Base-by-base conservation (phyloP, 2,329 filamentous ascomycete genomes). In the Lachnellula cervina region DNA sequence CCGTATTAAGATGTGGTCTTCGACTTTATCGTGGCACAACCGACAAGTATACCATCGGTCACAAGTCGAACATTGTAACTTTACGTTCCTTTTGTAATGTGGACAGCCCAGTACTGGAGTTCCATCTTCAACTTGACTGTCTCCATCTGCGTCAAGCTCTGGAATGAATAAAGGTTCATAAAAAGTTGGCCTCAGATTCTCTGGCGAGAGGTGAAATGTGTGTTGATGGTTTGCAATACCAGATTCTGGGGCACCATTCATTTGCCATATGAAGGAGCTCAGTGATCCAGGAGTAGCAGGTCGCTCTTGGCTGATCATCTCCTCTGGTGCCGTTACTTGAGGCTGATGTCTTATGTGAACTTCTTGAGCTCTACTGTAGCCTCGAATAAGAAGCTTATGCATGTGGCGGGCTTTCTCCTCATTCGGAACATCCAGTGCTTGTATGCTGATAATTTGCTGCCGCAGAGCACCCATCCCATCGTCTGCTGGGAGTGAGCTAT, bases 31-130 rank as follows among this genome's bases (percentile, higher is more conserved):
- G 68, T 99, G 94, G 68, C 94, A 99, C 68, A 97, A 87, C 17
- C 94, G 87, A 70, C 94, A 99, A 0, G 93, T 89, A 68, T 97
- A 95, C 94, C 94, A 99, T 66, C 82, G 86, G 64, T 87, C 83
- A 73, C 94, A 99, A 25, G 88, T 87, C 62, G 83, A 90, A 71
- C 94, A 99, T 73, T 99, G 92, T 35, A 97, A 76, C 72, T 97
- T 97, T 64, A 99, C 90, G 65, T 97, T 97, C 61, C 94, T 85
- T 68, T 89, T 90, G 71, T 99, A 99, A 73, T 99, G 94, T 65
- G 87, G 79, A 70, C 94, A 99, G 0, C 94, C 94, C 5, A 97
- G 74, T 32, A 78, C 74, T 3, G 73, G 76, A 40, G 45, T 49
- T 13, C 56, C 49, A 17, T 67, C 64, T 40, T 62, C 56, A 47